Percentiles rank a stretch among this genome's conserved stretches.
phyloP scores from a whole-genome alignment of 768 basidiomycete species.

The Psilocybe sp. region DNA sequence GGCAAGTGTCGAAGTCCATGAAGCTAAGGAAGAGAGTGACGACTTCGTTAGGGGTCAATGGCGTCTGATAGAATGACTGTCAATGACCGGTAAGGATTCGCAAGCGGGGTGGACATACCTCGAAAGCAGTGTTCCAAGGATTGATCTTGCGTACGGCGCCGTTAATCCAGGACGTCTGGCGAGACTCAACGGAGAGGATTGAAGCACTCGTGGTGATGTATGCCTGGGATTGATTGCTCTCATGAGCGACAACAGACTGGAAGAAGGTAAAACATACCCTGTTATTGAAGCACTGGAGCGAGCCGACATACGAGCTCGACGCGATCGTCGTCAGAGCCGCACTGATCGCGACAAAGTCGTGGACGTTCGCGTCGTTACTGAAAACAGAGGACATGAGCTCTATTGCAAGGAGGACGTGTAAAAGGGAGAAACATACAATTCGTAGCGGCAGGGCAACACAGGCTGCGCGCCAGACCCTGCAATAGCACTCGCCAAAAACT shows the following conservation, averaged over 20 bases:
- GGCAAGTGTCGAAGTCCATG: slow-evolving; percentile 54
- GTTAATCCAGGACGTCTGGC: slow-evolving; percentile 64
- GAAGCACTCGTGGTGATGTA: slow-evolving; percentile 54
- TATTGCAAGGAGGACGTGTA: neutral
- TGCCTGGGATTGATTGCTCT: slow-evolving; percentile 9
- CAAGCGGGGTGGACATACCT: slow-evolving; percentile 31
- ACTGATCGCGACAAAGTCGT: slow-evolving; percentile 47
- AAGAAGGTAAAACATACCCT: slow-evolving; percentile 24
- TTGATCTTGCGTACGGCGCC: slow-evolving; percentile 43
- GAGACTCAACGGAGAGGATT: slow-evolving; percentile 59
- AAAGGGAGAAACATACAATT: slow-evolving; percentile 39
- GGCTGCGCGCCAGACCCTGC: slow-evolving; percentile 35
- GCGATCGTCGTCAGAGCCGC: slow-evolving; percentile 55
- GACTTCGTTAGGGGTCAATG: slow-evolving; percentile 37
- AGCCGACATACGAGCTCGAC: slow-evolving; percentile 59
- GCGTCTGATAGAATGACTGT: slow-evolving; percentile 25
- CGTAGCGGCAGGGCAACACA: slow-evolving; percentile 56
- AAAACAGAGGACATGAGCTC: neutral
- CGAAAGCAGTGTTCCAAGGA: slow-evolving; percentile 60
- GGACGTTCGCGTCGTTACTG: slow-evolving; percentile 40
- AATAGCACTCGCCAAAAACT: slow-evolving; percentile 35
- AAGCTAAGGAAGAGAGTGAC: slow-evolving; percentile 39
- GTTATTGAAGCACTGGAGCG: slow-evolving; percentile 41
- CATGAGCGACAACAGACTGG: neutral
- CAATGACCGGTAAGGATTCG: neutral